Conservation (phyloP, 2,329 filamentous ascomycete genomes). For the Chalaropsis thielavioides region DNA sequence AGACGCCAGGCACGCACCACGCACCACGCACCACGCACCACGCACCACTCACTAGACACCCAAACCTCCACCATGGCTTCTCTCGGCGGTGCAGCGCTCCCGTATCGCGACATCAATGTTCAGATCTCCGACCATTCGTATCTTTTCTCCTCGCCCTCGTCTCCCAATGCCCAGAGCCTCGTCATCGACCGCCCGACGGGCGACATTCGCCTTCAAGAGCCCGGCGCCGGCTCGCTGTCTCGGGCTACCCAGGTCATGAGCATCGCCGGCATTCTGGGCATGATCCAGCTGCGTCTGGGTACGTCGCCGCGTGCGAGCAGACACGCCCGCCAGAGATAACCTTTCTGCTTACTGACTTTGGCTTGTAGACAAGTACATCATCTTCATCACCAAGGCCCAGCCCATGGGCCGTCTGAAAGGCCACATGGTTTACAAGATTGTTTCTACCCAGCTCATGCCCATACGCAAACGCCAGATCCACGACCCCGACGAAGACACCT, state of each 20-base stretch:
- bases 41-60: no score
- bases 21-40: neutral
- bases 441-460: constrained; percentile 82
- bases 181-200: constrained; percentile 86
- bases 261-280: constrained; percentile 85
- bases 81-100: constrained; percentile 33
- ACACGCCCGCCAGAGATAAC: neutral
- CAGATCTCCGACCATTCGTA: constrained; percentile 85
- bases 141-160: constrained; percentile 91
- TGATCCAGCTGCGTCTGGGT: constrained; percentile 89
- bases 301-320: constrained; percentile 23
- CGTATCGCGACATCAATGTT: constrained; percentile 94
- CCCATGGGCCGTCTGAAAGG: constrained; percentile 84
- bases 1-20: neutral
- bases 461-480: constrained; percentile 82
- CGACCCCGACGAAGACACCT: constrained; percentile 88
- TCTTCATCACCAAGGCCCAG: constrained; percentile 88
- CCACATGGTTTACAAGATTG: constrained; percentile 89
- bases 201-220: constrained; percentile 73
- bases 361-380: constrained; percentile 71
- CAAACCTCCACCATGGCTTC: constrained; percentile 26
- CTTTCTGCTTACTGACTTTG: neutral
- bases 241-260: constrained; percentile 64
- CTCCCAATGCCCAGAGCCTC: constrained; percentile 72
- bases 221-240: constrained; percentile 58